Percentiles rank a stretch among this genome's conserved stretches.
Conservation (phyloP, 2,329 filamentous ascomycete genomes). For the Aquanectria penicillioides region DNA sequence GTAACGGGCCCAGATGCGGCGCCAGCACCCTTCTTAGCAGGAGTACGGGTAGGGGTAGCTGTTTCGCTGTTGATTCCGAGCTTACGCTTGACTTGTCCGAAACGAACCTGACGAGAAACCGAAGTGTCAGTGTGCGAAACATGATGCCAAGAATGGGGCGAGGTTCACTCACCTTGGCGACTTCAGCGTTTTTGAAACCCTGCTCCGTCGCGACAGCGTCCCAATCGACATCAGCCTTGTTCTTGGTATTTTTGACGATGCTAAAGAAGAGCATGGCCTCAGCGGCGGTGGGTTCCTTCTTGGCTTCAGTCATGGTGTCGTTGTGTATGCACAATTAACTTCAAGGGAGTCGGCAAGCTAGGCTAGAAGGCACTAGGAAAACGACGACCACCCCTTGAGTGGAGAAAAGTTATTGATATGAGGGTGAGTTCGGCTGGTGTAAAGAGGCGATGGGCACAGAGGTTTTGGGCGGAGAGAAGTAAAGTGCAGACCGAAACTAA, state of each 20-base stretch:
- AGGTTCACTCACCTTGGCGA: constrained; percentile 52
- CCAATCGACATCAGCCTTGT: constrained; percentile 61
- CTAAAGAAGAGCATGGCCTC: constrained; percentile 58
- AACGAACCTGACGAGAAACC: constrained; percentile 51
- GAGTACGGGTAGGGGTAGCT: constrained; percentile 22
- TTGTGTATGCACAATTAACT: background rate
- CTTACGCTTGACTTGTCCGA: constrained; percentile 61
- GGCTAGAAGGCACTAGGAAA: background rate
- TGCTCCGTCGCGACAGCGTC: constrained; percentile 52
- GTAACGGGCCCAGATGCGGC: constrained; percentile 17
- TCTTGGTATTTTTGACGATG: constrained; percentile 55
- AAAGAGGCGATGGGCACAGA: too few relatives aligned
- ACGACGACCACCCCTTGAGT: too few relatives aligned
- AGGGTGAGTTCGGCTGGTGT: too few relatives aligned
- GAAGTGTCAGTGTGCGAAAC: constrained; percentile 1
- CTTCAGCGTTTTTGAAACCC: constrained; percentile 56
- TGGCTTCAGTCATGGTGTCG: constrained; percentile 45
- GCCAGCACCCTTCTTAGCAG: constrained; percentile 36
- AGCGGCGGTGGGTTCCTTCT: constrained; percentile 50
- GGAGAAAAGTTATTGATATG: too few relatives aligned
- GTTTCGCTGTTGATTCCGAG: constrained; percentile 49
- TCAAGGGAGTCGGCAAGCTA: background rate
- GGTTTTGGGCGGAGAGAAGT: too few relatives aligned
- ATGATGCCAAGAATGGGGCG: background rate
- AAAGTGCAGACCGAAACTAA: too few relatives aligned